phyloP scores from a whole-genome alignment of 1,284 basidiomycete species.

The Cutaneotrichosporon arboriforme region DNA sequence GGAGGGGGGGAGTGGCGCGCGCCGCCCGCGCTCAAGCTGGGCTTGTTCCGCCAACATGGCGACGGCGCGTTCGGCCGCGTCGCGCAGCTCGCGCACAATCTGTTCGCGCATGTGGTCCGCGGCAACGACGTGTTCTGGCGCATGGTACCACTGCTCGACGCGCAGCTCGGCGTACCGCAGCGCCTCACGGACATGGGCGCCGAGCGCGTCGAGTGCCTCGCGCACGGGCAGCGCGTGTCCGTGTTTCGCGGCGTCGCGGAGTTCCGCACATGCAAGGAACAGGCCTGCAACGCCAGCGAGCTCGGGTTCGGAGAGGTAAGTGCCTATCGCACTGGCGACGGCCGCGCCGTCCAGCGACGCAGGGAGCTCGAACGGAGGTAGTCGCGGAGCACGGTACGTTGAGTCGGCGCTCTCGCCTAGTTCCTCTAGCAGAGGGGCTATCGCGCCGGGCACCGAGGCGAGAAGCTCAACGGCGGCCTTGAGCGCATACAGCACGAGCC shows the following conservation, averaged over 20 bases:
- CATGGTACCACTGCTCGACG: conserved; percentile 16
- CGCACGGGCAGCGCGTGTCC: conserved; percentile 22
- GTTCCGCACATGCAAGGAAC: conserved; percentile 12
- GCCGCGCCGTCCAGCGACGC: not conserved
- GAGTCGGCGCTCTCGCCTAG: conserved; percentile 4
- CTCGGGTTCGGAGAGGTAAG: conserved; percentile 10
- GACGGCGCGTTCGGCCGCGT: not conserved
- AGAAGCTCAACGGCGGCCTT: conserved; percentile 1
- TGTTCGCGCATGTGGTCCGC: not conserved
- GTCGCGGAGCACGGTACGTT: conserved; percentile 9
- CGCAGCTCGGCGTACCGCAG: conserved; percentile 3
- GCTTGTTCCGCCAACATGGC: conserved; percentile 2
- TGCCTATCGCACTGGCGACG: not conserved
- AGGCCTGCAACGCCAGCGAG: conserved; percentile 6
- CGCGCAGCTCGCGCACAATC: not conserved
- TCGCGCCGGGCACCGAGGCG: not conserved
- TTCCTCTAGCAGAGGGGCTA: not conserved
- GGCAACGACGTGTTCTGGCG: conserved; percentile 1
- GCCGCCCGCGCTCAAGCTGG: not conserved
- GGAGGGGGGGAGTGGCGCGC: not conserved
- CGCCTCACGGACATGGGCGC: conserved; percentile 17
- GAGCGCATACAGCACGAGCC: not conserved
- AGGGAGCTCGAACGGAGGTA: conserved; percentile 9
- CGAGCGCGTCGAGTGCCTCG: conserved; percentile 21
- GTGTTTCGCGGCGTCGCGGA: conserved; percentile 19